Evolutionary conservation across 202 grass and related monocot species (phyloP), one percentile per base, ranked within the genome.

Genomic region (Musa balbisiana): DNA sequence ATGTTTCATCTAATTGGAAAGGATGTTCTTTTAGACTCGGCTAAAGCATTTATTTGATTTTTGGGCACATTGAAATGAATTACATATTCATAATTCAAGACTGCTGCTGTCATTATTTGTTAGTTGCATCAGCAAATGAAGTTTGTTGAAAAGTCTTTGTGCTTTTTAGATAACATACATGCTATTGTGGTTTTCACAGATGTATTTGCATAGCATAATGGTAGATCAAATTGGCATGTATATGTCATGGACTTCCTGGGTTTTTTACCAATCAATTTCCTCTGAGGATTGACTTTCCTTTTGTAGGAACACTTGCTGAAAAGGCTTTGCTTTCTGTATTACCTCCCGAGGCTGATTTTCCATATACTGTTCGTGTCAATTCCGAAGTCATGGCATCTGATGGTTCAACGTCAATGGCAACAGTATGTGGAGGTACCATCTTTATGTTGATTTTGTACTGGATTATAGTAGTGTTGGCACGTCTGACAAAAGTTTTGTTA

Each of bases 341-440:
- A 69, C 95, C 95, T 79, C 91, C 91, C 71, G 91, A 99, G 85
- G 81, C 71, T 86, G 95, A 90, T 49, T 99, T 99, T 65, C 95
- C 91, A 54, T 99, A 99, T 80, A 82, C 95, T 52, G 87, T 99
- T 87, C 80, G 95, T 80, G 65, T 99, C 77, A 99, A 99, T 89
- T 92, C 95, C 62, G 95, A 99, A 89, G 95, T 94, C 79, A 92
- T 99, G 95, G 83, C 89, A 51, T 94, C 91, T 85, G 95, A 99
- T 79, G 95, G 95, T 71, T 99, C 95, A 71, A 99, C 91, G 80
- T 94, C 91, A 80, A 99, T 99, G 95, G 95, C 95, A 75, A 94
- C 89, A 87, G 91, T 99, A 75, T 99, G 95, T 83, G 95, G 87
- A 89, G 95, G 93, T 97, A 85, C 66, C 19, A 71, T 60, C 49